phyloP scores from a whole-genome alignment of 768 basidiomycete species.

The Tephrocybe sp. region DNA sequence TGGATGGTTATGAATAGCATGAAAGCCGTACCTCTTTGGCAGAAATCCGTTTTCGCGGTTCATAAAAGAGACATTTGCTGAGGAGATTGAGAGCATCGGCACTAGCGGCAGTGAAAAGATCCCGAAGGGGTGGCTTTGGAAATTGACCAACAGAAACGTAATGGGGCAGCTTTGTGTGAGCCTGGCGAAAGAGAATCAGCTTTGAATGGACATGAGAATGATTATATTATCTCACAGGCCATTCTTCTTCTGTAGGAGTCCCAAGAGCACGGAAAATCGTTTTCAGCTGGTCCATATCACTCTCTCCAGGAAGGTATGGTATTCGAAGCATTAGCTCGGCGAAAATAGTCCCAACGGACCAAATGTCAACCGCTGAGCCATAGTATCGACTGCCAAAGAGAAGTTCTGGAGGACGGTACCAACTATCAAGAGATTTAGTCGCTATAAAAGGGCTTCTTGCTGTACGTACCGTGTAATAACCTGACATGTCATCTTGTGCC shows the following conservation, averaged over 20 bases:
- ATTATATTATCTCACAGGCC: constrained; percentile 68
- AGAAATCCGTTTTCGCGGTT: constrained; percentile 78
- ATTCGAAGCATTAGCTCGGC: constrained; percentile 96
- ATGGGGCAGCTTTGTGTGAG: constrained; percentile 87
- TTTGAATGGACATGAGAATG: neutral
- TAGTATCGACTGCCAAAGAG: constrained; percentile 91
- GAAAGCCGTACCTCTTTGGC: constrained; percentile 61
- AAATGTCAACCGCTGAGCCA: constrained; percentile 88
- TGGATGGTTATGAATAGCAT: neutral
- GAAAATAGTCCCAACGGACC: constrained; percentile 98
- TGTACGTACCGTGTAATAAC: constrained; percentile 86
- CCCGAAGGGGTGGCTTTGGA: constrained; percentile 76
- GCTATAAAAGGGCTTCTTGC: constrained; percentile 6
- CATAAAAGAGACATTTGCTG: constrained; percentile 74
- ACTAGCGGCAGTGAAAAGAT: constrained; percentile 89
- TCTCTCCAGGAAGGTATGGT: constrained; percentile 93
- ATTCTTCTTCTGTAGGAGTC: constrained; percentile 94
- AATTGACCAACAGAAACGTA: constrained; percentile 86
- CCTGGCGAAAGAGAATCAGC: constrained; percentile 41
- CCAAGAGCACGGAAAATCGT: constrained; percentile 93
- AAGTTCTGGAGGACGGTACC: constrained; percentile 98
- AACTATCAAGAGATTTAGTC: constrained; percentile 45
- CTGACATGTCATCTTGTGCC: constrained; percentile 95
- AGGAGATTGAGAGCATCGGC: constrained; percentile 84
- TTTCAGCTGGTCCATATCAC: constrained; percentile 95